A percentile compares a stretch with the other conserved stretches of the same genome.
Conservation (phyloP, 2,329 filamentous ascomycete genomes). For the Boeremia exigua region DNA sequence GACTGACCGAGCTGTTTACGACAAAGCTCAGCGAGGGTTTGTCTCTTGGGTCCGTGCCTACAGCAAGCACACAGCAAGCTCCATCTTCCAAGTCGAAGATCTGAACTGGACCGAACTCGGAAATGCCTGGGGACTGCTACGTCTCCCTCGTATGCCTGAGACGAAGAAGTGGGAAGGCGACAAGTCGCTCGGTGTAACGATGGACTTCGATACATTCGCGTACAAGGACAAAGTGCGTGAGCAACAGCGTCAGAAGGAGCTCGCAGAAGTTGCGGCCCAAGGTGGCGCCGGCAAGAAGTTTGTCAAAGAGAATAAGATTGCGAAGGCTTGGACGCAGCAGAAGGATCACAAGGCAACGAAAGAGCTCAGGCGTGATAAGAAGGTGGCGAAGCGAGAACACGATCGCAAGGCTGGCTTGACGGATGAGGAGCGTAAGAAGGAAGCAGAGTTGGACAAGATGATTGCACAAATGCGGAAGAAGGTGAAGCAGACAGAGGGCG, state of each 20-base stretch:
- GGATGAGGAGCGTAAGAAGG: slow-evolving; percentile 41
- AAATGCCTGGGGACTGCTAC: slow-evolving; percentile 82
- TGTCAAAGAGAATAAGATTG: slow-evolving; percentile 34
- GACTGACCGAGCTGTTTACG: slow-evolving; percentile 72
- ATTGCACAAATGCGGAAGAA: slow-evolving; percentile 36
- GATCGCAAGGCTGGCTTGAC: slow-evolving; percentile 35
- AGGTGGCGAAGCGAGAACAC: slow-evolving; percentile 39
- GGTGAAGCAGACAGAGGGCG: slow-evolving; percentile 33
- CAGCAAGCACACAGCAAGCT: slow-evolving; percentile 85
- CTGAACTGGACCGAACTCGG: slow-evolving; percentile 86
- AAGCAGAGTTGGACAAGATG: slow-evolving; percentile 43
- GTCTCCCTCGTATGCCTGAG: slow-evolving; percentile 93
- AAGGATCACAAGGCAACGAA: slow-evolving; percentile 42
- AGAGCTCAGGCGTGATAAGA: slow-evolving; percentile 44
- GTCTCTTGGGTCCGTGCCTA: slow-evolving; percentile 94
- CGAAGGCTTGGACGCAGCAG: slow-evolving; percentile 46
- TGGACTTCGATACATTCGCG: slow-evolving; percentile 50
- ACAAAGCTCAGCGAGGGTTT: slow-evolving; percentile 89
- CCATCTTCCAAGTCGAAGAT: slow-evolving; percentile 84
- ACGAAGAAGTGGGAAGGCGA: slow-evolving; percentile 57
- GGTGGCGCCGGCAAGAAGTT: slow-evolving; percentile 27
- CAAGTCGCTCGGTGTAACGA: slow-evolving; percentile 46
- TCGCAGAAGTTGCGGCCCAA: slow-evolving; percentile 36
- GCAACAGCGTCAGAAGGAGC: slow-evolving; percentile 48
- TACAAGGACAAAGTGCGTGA: slow-evolving; percentile 57